Evolutionary conservation across 2,329 filamentous ascomycete genomes (phyloP), one percentile per base, ranked within the genome.

Genomic region (Fusarium pseudograminearum): DNA sequence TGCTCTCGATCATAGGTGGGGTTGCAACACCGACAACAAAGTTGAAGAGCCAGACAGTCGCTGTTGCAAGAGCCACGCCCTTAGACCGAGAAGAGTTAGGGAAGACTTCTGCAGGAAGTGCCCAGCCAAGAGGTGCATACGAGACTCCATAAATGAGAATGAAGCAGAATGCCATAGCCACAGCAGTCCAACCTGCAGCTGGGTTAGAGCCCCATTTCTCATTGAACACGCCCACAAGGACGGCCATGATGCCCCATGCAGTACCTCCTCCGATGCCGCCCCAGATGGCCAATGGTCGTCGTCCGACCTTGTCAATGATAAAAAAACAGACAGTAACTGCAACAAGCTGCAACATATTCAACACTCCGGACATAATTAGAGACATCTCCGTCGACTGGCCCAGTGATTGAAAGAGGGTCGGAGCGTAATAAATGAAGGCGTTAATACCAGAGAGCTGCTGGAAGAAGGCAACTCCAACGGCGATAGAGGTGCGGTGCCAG

Each of bases 1-100:
- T 86, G 41, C 84, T 82, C 55, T 85, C 77, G 8, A 88, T 79
- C 44, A 89, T 80, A 2, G 84, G 83, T 0, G 86, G 87, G 0
- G 85, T 87, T 18, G 86, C 83, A 22, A 87, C 80, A 10, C 86
- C 85, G 47, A 76, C 69, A 31, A 75, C 83, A 57, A 78, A 79
- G 61, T 77, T 78, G 7, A 70, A 73, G 8, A 82, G 57, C 80
- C 80, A 82, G 40, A 76, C 77, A 42, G 74, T 76, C 0, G 75
- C 74, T 1, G 78, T 79, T 1, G 77, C 72, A 4, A 76, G 68
- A 0, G 75, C 79, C 2, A 81, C 78, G 4, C 80, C 79, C 59
- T 80, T 81, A 1, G 79, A 75, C 5, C 80, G 72, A 11, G 66
- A 76, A 1, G 78, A 73, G n/a, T 64, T 78, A 0, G 78, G 74